Base-by-base conservation (phyloP, 192 early-diverging fungal species). In the Lunasporangiospora selenospora region DNA sequence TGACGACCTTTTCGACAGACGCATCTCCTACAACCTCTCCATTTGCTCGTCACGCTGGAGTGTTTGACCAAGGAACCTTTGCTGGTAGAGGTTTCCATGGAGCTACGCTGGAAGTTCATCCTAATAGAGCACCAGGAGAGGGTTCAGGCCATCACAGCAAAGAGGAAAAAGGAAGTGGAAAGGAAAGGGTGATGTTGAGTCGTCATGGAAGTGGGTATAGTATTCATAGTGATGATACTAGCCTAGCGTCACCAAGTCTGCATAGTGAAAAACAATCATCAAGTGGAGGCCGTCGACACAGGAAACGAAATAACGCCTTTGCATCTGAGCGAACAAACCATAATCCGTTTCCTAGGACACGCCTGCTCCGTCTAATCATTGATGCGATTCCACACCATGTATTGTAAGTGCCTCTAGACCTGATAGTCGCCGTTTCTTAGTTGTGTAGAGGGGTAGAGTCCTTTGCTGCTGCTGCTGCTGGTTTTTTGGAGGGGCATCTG, bases 331-430 rank as follows among this genome's bases (percentile, higher is more conserved):
- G 46, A 38, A 18, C 41, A 15, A 58, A 37, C 13, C 57, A 21
- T 39, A 65, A 58, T 43, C 62, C 71, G 1, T 63, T 67, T 15
- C 83, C 80, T 13, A 80, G 76, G 24, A 76, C 80, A 13, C 64
- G 77, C 16, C 57, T 86, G 16, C 42, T 83, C 41, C 75, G 84
- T 10, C 34, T 83, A 7, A 77, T 86, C 37, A 67, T 86, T 23
- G 84, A 86, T 65, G 78, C 78, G 6, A 86, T 83, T 46, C 62
- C 84, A 18, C 81, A 80, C 21, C 80, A 80, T 57, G 81, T 83
- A 5, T 83, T 82, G 83, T 85, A 79, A 77, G 83, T 73, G 13
- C n/a, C n/a, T n/a, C n/a, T n/a, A n/a, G n/a, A n/a, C n/a, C n/a
- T n/a, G n/a, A n/a, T n/a, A n/a, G 27, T 44, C 16, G 11, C n/a